These are phyloP conservation scores for Epichloe sylvatica DNA, from an alignment of 2,329 filamentous ascomycete species.

Conservation along the genomic window DNA sequence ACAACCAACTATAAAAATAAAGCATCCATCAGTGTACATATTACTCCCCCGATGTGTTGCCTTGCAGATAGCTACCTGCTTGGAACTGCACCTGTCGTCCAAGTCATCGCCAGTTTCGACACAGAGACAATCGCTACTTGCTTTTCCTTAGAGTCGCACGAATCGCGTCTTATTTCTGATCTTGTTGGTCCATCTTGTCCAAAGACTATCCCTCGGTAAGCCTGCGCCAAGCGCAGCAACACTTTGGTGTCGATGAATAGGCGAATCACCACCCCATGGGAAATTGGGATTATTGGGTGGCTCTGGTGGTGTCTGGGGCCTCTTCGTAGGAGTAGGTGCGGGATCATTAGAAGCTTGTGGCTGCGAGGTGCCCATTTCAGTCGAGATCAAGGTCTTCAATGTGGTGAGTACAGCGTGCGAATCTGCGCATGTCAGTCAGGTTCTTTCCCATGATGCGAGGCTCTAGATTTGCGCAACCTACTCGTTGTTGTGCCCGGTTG, in stretches of 20 bases:
- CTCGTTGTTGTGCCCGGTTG: neutral
- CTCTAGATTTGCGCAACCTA: neutral
- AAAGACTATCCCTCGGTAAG: slow-evolving; percentile 6
- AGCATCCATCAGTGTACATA: neutral
- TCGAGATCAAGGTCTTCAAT: slow-evolving; percentile 6
- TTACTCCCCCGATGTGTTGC: too few species aligned
- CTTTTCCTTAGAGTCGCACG: neutral
- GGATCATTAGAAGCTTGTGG: slow-evolving; percentile 5
- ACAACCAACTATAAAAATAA: neutral
- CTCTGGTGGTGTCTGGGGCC: slow-evolving; percentile 5
- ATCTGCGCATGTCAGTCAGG: neutral
- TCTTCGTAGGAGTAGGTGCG: slow-evolving; percentile 7
- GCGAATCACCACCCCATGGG: slow-evolving; percentile 24
- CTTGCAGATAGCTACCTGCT: neutral
- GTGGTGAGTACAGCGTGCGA: slow-evolving; percentile 3
- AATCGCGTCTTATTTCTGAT: neutral
- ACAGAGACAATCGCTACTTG: neutral
- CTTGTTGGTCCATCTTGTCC: slow-evolving; percentile 1
- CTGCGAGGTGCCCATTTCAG: neutral
- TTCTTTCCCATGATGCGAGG: neutral
- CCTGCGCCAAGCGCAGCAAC: slow-evolving; percentile 14
- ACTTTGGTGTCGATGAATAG: slow-evolving; percentile 22
- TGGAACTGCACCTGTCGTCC: neutral
- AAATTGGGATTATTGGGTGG: slow-evolving; percentile 20
- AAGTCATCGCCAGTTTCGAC: neutral